Evolutionary conservation across 2,329 filamentous ascomycete genomes (phyloP), one percentile per base, ranked within the genome.

Genomic region (Fusarium piperis): DNA sequence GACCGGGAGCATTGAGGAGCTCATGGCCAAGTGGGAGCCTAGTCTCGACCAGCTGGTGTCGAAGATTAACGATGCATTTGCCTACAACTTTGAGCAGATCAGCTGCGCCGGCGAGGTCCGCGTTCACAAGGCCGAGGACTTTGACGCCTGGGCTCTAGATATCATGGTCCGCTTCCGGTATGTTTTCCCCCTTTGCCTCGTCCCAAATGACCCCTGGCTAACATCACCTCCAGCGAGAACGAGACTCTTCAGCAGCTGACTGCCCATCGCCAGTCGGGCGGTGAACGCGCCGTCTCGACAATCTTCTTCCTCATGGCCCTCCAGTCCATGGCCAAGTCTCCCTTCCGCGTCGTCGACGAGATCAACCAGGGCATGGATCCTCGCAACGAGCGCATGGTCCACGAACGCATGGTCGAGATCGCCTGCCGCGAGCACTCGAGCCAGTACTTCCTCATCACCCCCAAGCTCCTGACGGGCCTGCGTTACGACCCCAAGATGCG

Each of bases 281-380:
- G 96, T 71, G 96, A 99, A 84, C 92, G 96, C 66, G 94, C 96
- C 26, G 95, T 99, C 23, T 97, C 94, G 23, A 99, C 96, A 15
- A 97, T 98, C 78, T 99, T 98, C 87, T 99, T 97, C 83, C 93
- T 99, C 63, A 98, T 99, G 95, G 94, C 96, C 6, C 89, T 99
- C 28, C 96, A 99, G 81, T 93, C 93, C 56, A 91, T 99, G 77
- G 95, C 96, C 16, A 93, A 94, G 77, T 94, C 95, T 4, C 96
- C 96, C 1, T 99, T 99, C 88, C 94, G 96, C 59, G 95, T 99
- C 56, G 96, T 99, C 65, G 96, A 99, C 82, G 96, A 99, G 84
- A 99, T 99, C 86, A 99, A 99, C 79, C 96, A 99, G 83, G 96
- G 96, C 73, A 99, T 99, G 96, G 96, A 99, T 81, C 96, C 95